phyloP scores from a whole-genome alignment of 495 filamentous ascomycete genomes.

The Penicillium atrosanguineum region DNA sequence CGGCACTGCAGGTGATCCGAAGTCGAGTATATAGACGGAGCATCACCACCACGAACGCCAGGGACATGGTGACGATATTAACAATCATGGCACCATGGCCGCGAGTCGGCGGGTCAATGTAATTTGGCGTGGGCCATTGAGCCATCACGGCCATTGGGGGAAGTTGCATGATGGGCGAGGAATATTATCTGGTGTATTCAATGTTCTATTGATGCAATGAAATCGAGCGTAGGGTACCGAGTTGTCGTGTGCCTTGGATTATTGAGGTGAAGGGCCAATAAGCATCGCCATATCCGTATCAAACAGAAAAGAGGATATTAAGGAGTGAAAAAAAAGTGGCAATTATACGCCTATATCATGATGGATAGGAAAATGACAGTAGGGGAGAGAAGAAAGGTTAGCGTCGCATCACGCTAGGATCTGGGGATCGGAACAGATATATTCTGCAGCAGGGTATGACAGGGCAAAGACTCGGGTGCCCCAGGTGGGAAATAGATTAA shows the following conservation, averaged over 20 bases:
- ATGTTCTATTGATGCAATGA: not conserved
- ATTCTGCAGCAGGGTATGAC: not conserved
- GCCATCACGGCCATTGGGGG: constrained; percentile 44
- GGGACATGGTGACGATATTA: constrained; percentile 33
- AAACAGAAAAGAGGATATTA: not conserved
- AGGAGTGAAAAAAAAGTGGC: not conserved
- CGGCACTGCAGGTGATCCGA: constrained; percentile 42
- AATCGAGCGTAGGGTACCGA: not conserved
- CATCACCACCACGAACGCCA: constrained; percentile 40
- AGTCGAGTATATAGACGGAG: constrained; percentile 51
- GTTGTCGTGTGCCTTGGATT: not conserved
- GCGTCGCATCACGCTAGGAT: constrained; percentile 6
- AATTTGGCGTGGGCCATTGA: constrained; percentile 57
- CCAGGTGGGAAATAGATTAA: constrained; percentile 5
- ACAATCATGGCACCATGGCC: constrained; percentile 44
- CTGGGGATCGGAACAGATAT: constrained; percentile 7
- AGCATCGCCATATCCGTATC: not conserved
- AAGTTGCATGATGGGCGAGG: constrained; percentile 29
- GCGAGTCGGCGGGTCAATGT: constrained; percentile 49
- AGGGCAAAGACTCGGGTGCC: constrained; percentile 1
- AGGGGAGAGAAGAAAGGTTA: constrained; percentile 1
- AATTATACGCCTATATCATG: not conserved
- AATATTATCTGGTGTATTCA: not conserved
- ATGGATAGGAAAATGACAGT: not conserved
- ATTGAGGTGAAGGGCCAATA: not conserved